Evolutionary conservation across 2,329 filamentous ascomycete species (phyloP).

Genomic region (Colletotrichum musae): DNA sequence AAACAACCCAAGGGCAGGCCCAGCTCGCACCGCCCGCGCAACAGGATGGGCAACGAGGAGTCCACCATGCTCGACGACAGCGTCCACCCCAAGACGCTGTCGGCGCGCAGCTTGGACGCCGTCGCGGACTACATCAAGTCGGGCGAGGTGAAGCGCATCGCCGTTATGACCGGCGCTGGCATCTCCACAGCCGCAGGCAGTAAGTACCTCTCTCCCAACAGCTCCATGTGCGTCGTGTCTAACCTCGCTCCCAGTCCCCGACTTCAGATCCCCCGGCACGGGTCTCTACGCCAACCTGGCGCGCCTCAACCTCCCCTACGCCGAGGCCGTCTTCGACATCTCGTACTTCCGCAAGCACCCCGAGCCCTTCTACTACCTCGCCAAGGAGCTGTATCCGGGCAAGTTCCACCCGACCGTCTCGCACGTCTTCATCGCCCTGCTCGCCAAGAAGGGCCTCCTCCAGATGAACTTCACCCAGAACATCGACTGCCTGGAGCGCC

Average conservation of each 20-base stretch:
- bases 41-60: slow-evolving; percentile 89
- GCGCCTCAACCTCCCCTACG: slow-evolving; percentile 86
- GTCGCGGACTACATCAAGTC: slow-evolving; percentile 86
- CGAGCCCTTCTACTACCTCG: slow-evolving; percentile 91
- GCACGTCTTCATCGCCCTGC: slow-evolving; percentile 88
- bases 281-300: slow-evolving; percentile 95
- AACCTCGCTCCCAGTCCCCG: slow-evolving; percentile 77
- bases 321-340: slow-evolving; percentile 96
- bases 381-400: slow-evolving; percentile 92
- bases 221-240: slow-evolving; percentile 12
- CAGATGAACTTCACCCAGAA: slow-evolving; percentile 96
- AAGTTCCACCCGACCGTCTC: slow-evolving; percentile 90
- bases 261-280: slow-evolving; percentile 94
- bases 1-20: slow-evolving; percentile 52
- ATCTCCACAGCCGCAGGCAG: slow-evolving; percentile 83
- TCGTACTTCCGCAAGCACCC: slow-evolving; percentile 88
- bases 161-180: slow-evolving; percentile 92
- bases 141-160: slow-evolving; percentile 77
- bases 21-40: slow-evolving; percentile 50
- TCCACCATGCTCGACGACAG: slow-evolving; percentile 77
- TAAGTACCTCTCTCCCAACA: slow-evolving; percentile 50
- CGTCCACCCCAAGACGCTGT: slow-evolving; percentile 75
- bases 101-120: slow-evolving; percentile 77
- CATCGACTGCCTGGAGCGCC: slow-evolving; percentile 93
- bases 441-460: slow-evolving; percentile 84